Percentiles rank a stretch among this genome's conserved stretches.
These are phyloP conservation scores for Phytophthora crassamura DNA, from an alignment of 352 stramenopile species.

Conservation along the genomic window DNA sequence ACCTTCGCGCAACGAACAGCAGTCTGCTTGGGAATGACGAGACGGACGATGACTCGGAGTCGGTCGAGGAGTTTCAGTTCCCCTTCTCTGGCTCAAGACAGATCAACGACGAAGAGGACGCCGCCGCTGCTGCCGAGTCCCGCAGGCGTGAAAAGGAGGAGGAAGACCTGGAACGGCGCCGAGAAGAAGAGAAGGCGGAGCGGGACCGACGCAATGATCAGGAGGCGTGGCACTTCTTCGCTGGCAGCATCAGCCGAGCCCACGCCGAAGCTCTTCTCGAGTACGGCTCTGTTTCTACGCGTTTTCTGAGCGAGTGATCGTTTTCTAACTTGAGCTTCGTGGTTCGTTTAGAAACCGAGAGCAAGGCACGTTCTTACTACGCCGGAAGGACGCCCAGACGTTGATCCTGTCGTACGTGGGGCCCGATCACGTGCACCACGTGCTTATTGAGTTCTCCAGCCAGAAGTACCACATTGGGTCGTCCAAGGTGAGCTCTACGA, in stretches of 20 bases:
- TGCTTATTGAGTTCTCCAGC: slow-evolving; percentile 78
- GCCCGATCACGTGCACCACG: slow-evolving; percentile 72
- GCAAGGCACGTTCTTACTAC: slow-evolving; percentile 79
- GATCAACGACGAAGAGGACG: slow-evolving; percentile 48
- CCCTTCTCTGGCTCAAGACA: slow-evolving; percentile 47
- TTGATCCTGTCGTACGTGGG: slow-evolving; percentile 86
- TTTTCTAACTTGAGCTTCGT: neutral
- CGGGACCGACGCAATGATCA: slow-evolving; percentile 61
- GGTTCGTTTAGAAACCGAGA: slow-evolving; percentile 53
- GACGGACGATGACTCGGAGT: slow-evolving; percentile 66
- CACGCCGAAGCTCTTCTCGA: slow-evolving; percentile 72
- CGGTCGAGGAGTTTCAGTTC: slow-evolving; percentile 57
- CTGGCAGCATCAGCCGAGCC: slow-evolving; percentile 74
- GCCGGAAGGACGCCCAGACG: slow-evolving; percentile 83
- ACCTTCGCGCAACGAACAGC: slow-evolving; percentile 73
- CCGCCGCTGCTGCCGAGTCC: slow-evolving; percentile 32
- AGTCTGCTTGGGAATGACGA: slow-evolving; percentile 71
- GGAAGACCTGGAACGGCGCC: slow-evolving; percentile 42
- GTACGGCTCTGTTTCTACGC: slow-evolving; percentile 35
- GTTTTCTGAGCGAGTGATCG: neutral
- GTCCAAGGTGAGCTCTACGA: slow-evolving; percentile 58
- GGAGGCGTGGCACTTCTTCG: slow-evolving; percentile 82
- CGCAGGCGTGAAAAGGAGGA: slow-evolving; percentile 39
- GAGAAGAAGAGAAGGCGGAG: slow-evolving; percentile 44
- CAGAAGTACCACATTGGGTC: slow-evolving; percentile 80